Evolutionary conservation across 306 rosid genomes (phyloP).

Genomic region (Prunus padus): DNA sequence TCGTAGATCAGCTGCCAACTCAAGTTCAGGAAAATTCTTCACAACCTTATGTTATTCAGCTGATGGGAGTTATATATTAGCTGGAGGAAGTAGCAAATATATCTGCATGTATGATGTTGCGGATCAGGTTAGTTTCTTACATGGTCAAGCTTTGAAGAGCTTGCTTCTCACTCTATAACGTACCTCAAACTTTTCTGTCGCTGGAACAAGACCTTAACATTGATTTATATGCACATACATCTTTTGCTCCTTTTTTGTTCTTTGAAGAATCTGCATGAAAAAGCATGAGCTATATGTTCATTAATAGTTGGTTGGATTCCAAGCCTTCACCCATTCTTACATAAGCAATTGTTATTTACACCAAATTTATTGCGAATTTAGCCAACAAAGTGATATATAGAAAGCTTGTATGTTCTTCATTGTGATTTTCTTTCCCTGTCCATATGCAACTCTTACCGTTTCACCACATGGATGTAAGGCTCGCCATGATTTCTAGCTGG

Average conservation of each 20-base stretch:
- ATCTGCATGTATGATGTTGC: conserved; percentile 94
- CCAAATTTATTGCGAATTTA: neutral
- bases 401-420: neutral
- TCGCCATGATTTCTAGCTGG: neutral
- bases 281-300: neutral
- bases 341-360: neutral
- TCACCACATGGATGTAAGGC: neutral
- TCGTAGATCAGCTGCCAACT: conserved; percentile 82
- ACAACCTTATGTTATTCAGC: conserved; percentile 90
- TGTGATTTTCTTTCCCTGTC: neutral
- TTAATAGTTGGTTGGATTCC: neutral
- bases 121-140: conserved; percentile 72
- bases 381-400: neutral
- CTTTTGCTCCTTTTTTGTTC: neutral
- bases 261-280: neutral
- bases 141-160: neutral
- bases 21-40: conserved; percentile 82
- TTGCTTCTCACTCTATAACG: neutral
- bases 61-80: conserved; percentile 91
- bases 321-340: neutral
- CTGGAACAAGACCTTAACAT: conserved; percentile 2
- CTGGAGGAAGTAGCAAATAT: conserved; percentile 87
- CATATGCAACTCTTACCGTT: neutral
- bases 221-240: neutral
- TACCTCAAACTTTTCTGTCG: neutral